A percentile compares a stretch with the other conserved stretches of the same genome.
phyloP scores from a whole-genome alignment of 2,329 filamentous ascomycete genomes.

The Fusarium cicatricum region DNA sequence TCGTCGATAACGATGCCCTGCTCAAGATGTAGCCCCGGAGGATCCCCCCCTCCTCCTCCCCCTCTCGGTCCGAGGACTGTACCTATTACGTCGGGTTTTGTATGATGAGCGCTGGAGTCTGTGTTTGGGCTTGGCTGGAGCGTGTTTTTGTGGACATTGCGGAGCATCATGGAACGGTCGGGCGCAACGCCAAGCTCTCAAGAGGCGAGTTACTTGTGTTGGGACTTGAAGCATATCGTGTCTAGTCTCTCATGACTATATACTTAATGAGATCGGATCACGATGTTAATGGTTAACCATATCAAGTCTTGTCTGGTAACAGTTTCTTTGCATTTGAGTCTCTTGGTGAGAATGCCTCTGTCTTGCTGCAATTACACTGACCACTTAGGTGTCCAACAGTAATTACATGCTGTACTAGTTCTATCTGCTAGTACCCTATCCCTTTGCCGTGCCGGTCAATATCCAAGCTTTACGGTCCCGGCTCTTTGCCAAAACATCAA shows the following conservation, averaged over 20 bases:
- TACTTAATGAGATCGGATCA: slow-evolving; percentile 9
- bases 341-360: too few relatives aligned
- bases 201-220: slow-evolving; percentile 5
- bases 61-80: background rate
- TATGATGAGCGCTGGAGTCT: slow-evolving; percentile 14
- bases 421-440: too few relatives aligned
- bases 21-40: slow-evolving; percentile 39
- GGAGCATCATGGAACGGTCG: slow-evolving; percentile 13
- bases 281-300: slow-evolving; percentile 14
- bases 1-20: slow-evolving; percentile 47
- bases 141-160: slow-evolving; percentile 25
- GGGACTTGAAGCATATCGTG: slow-evolving; percentile 10
- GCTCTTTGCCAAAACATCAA: too few relatives aligned
- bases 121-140: slow-evolving; percentile 17
- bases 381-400: too few relatives aligned
- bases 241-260: slow-evolving; percentile 19
- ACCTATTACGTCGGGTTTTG: background rate
- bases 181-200: slow-evolving; percentile 8
- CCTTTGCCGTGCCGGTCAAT: too few relatives aligned
- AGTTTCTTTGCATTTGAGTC: background rate
- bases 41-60: background rate
- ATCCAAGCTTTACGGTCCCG: too few relatives aligned
- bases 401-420: too few relatives aligned
- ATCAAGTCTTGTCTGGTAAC: background rate
- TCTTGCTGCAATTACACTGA: too few relatives aligned